phyloP scores from a whole-genome alignment of 2,329 filamentous ascomycete genomes.

The Myriangium duriaei region DNA sequence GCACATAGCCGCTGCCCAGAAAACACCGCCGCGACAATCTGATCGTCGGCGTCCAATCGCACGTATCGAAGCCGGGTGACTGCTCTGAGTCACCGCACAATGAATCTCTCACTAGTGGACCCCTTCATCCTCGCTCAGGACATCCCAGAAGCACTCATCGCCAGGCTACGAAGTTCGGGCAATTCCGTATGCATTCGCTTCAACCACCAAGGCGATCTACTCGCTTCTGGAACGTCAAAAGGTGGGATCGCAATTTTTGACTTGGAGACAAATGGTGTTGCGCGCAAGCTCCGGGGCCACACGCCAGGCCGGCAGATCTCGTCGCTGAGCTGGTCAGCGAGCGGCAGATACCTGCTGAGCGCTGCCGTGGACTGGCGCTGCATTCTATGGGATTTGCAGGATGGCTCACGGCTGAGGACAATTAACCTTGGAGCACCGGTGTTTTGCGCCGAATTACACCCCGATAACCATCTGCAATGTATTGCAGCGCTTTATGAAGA shows the following conservation, averaged over 20 bases:
- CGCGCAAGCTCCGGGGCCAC: slow-evolving; percentile 85
- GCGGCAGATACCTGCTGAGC: slow-evolving; percentile 81
- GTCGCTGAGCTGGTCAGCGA: slow-evolving; percentile 86
- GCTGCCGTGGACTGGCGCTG: slow-evolving; percentile 95
- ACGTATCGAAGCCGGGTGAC: too few species aligned
- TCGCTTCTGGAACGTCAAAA: slow-evolving; percentile 82
- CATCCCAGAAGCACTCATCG: slow-evolving; percentile 81
- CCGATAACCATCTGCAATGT: slow-evolving; percentile 73
- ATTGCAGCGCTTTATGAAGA: slow-evolving; percentile 91
- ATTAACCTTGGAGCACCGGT: slow-evolving; percentile 87
- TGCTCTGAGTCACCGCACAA: too few species aligned
- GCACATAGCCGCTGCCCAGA: neutral
- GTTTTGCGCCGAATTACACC: slow-evolving; percentile 92
- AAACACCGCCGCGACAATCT: neutral
- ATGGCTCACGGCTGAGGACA: slow-evolving; percentile 60
- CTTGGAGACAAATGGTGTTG: slow-evolving; percentile 92
- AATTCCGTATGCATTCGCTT: slow-evolving; percentile 64
- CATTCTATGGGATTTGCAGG: slow-evolving; percentile 83
- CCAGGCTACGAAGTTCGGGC: slow-evolving; percentile 60
- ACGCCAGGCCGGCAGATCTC: slow-evolving; percentile 69
- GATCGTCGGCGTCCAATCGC: too few species aligned
- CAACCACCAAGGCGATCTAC: slow-evolving; percentile 85
- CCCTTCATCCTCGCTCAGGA: slow-evolving; percentile 64
- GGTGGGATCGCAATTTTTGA: slow-evolving; percentile 95
- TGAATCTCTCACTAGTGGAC: slow-evolving; percentile 62